These are phyloP conservation scores for Clonostachys sp. DNA, from an alignment of 2,329 filamentous ascomycete species.

Conservation along the genomic window DNA sequence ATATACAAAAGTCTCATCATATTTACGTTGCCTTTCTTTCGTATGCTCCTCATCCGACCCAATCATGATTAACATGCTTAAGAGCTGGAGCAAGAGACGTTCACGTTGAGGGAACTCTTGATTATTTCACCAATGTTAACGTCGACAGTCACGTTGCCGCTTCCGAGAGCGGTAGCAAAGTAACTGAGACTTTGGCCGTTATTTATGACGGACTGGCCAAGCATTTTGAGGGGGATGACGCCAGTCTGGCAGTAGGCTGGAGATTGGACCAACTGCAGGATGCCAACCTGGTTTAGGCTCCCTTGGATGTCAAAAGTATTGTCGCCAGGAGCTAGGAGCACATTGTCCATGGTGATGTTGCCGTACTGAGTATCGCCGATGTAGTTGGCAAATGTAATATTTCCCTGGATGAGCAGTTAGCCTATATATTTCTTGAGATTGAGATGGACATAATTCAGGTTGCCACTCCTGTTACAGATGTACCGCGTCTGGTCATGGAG, in stretches of 20 bases:
- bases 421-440: background rate
- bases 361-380: constrained; percentile 49
- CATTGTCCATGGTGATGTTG: constrained; percentile 49
- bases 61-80: background rate
- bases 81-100: constrained; percentile 15
- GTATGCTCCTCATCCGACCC: background rate
- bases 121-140: constrained; percentile 46
- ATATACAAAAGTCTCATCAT: background rate
- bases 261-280: constrained; percentile 34
- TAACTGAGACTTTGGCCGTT: constrained; percentile 48
- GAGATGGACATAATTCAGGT: background rate
- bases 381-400: constrained; percentile 56
- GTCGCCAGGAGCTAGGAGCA: constrained; percentile 53
- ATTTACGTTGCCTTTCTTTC: background rate
- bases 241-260: constrained; percentile 46
- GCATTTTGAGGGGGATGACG: constrained; percentile 49
- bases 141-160: constrained; percentile 43
- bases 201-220: constrained; percentile 46
- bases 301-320: constrained; percentile 53
- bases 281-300: constrained; percentile 40
- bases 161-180: constrained; percentile 48
- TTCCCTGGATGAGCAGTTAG: constrained; percentile 38
- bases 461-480: too few relatives aligned
- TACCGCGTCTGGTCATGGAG: too few relatives aligned
- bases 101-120: constrained; percentile 18